phyloP scores from a whole-genome alignment of 2,329 filamentous ascomycete genomes.

The Neospermospora avenae region DNA sequence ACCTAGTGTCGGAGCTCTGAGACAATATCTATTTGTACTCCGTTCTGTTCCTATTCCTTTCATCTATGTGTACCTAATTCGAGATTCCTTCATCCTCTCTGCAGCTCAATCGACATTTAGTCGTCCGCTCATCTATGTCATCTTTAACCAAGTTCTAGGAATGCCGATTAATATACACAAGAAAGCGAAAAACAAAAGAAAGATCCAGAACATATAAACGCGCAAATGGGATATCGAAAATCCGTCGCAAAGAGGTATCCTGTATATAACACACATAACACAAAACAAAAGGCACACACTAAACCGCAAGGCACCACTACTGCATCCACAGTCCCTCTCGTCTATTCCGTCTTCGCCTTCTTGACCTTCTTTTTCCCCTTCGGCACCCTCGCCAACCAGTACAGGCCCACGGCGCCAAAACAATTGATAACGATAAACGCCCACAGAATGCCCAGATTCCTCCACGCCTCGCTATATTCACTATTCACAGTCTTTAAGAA shows the following conservation, averaged over 20 bases:
- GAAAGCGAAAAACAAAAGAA: too few species aligned
- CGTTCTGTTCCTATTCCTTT: too few species aligned
- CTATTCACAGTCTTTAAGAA: constrained; percentile 48
- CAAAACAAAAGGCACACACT: neutral
- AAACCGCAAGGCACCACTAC: neutral
- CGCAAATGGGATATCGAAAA: neutral
- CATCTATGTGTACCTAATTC: too few species aligned
- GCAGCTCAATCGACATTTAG: neutral
- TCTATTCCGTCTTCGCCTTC: constrained; percentile 18
- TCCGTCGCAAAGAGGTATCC: neutral
- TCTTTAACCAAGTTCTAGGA: neutral
- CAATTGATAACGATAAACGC: constrained; percentile 55
- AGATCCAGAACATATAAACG: neutral
- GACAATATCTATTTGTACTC: too few species aligned
- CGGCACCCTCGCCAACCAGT: constrained; percentile 48
- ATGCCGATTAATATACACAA: neutral
- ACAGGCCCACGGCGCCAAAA: constrained; percentile 49
- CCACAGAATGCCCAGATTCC: constrained; percentile 63
- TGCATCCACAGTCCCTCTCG: neutral
- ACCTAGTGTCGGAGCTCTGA: too few species aligned
- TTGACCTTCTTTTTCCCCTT: constrained; percentile 32
- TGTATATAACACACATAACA: neutral
- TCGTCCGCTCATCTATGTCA: neutral
- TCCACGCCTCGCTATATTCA: constrained; percentile 58
- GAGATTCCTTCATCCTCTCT: neutral